phyloP scores from a whole-genome alignment of 345 rosid genomes.

The Gossypium mustelinum region DNA sequence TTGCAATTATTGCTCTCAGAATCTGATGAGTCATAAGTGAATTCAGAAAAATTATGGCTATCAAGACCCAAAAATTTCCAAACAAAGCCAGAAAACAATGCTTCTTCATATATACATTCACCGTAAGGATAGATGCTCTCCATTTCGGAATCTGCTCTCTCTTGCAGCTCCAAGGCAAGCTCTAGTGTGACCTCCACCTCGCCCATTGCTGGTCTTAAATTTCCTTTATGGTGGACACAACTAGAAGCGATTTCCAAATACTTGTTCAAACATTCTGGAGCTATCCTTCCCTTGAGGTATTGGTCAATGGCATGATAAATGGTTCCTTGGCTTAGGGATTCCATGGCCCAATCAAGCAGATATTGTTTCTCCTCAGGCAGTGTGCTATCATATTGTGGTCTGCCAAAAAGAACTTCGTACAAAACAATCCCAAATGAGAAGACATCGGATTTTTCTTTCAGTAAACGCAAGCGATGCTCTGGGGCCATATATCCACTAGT shows the following conservation, averaged over 20 bases:
- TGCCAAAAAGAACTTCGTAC: conserved; percentile 29
- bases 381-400: background rate
- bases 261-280: conserved; percentile 8
- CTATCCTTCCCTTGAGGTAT: background rate
- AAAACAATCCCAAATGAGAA: conserved; percentile 35
- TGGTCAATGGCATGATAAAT: conserved; percentile 5
- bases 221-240: background rate
- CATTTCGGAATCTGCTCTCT: conserved; percentile 6
- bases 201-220: conserved; percentile 8
- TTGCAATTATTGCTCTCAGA: background rate
- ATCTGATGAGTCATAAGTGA: background rate
- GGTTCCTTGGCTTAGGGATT: background rate
- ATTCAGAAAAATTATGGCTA: background rate
- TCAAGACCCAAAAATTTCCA: background rate
- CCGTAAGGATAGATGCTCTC: background rate
- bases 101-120: background rate
- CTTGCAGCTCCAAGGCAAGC: conserved; percentile 15
- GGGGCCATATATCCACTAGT: conserved; percentile 32
- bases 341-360: background rate
- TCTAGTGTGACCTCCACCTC: conserved; percentile 9
- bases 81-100: background rate
- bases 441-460: conserved; percentile 30
- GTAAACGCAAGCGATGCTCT: conserved; percentile 12
- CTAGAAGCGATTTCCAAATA: conserved; percentile 9
- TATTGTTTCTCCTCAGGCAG: no score